Conservation (phyloP, 257 asterid genomes). For the Lantana camara region DNA sequence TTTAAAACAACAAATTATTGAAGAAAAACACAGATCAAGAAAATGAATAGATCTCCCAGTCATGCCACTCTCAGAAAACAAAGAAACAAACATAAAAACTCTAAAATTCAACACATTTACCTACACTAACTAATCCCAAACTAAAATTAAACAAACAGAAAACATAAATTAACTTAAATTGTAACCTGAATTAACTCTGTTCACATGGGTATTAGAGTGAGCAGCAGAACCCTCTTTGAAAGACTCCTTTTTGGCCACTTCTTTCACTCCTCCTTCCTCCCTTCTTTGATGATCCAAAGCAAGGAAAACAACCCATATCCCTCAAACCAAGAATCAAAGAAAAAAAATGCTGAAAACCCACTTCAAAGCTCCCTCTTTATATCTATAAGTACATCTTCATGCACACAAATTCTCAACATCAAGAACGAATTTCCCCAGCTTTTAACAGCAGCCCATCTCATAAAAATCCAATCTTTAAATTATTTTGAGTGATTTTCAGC, state of each 20-base stretch:
- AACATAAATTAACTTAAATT: constrained; percentile 9
- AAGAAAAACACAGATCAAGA: constrained; percentile 36
- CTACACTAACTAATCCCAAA: constrained; percentile 24
- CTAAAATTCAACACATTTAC: constrained; percentile 28
- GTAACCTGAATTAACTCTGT: constrained; percentile 73
- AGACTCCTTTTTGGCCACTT: constrained; percentile 64
- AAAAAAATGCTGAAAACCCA: constrained; percentile 16
- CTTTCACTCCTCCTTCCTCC: constrained; percentile 54
- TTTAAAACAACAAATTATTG: constrained; percentile 13
- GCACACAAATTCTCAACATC: constrained; percentile 30
- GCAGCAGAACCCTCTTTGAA: constrained; percentile 65
- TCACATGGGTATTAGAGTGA: constrained; percentile 49
- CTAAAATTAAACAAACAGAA: background rate
- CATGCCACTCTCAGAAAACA: constrained; percentile 24
- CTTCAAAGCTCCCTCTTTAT: constrained; percentile 33
- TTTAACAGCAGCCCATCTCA: constrained; percentile 48
- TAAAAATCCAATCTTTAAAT: constrained; percentile 54
- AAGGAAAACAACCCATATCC: constrained; percentile 88
- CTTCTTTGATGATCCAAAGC: constrained; percentile 78
- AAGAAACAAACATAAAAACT: constrained; percentile 19
- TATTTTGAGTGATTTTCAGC: constrained; percentile 35
- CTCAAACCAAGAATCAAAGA: constrained; percentile 38
- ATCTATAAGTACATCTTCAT: constrained; percentile 22
- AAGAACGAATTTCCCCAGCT: constrained; percentile 34
- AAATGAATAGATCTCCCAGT: constrained; percentile 29